These are phyloP conservation scores for Berkeleyomyces rouxiae DNA, from an alignment of 2,329 filamentous ascomycete genomes.

Conservation along the genomic window DNA sequence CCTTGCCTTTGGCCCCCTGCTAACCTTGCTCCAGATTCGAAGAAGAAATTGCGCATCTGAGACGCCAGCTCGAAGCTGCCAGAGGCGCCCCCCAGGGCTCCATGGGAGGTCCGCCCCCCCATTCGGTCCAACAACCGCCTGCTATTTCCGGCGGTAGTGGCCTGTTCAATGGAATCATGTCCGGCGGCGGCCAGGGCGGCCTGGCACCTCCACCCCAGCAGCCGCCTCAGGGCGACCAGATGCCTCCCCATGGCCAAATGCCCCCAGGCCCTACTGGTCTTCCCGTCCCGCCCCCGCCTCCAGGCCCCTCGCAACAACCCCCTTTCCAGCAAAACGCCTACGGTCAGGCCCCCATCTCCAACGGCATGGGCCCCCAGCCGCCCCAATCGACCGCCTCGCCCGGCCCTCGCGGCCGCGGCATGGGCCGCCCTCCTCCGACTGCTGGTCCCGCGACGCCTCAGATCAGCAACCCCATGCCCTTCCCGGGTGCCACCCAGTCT, in stretches of 20 bases:
- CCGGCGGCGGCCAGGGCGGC: constrained; percentile 67
- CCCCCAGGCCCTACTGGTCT: constrained; percentile 26
- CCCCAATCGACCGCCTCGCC: constrained; percentile 77
- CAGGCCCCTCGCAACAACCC: constrained; percentile 47
- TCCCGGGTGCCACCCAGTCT: constrained; percentile 66
- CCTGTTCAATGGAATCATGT: constrained; percentile 91
- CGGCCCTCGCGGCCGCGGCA: constrained; percentile 51
- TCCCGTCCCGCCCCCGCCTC: constrained; percentile 40
- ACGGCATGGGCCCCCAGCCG: constrained; percentile 66
- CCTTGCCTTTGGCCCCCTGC: not conserved
- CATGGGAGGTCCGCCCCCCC: constrained; percentile 54
- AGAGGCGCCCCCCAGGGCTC: constrained; percentile 41
- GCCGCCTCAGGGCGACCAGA: constrained; percentile 55
- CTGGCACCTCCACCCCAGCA: constrained; percentile 56
- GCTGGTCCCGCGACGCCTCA: constrained; percentile 70
- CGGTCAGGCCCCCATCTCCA: constrained; percentile 39
- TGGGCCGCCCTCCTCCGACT: constrained; percentile 45
- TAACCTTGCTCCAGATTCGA: constrained; percentile 52
- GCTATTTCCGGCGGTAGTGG: constrained; percentile 84
- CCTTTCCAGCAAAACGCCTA: constrained; percentile 61
- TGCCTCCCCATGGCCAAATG: constrained; percentile 35
- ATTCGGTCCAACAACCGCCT: constrained; percentile 68
- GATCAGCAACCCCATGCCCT: constrained; percentile 74
- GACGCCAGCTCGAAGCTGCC: constrained; percentile 68
- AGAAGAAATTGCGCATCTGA: constrained; percentile 70